Evolutionary conservation across 2,329 filamentous ascomycete species (phyloP), one percentile per base, ranked within the genome.

Genomic region (Trichoderma oligosporum): DNA sequence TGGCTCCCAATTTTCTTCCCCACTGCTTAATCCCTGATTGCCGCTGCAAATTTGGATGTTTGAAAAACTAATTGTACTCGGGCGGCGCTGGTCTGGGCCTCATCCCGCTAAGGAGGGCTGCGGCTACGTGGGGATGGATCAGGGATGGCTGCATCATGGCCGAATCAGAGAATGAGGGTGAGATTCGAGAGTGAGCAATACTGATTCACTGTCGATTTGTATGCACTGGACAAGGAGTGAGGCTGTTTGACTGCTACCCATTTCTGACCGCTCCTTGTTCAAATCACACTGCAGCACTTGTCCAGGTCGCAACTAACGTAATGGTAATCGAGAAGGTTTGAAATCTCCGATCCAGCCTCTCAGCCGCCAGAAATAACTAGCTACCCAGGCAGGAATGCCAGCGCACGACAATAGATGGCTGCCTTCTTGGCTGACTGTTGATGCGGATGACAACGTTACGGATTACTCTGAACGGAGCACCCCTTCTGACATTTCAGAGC

Each of bases 291-390:
- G 48, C 36, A 16, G 25, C 25, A 12, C 36, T 20, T 18, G 36
- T 24, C 27, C 20, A 5, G 20, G 18, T 41, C n/a, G 16, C 38
- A 39, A 39, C 6, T 12, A 22, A 49, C 33, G 18, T 9, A 18
- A 41, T 18, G 18, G 38, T 33, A 35, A 22, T 18, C 44, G 4
- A 49, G 9, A n/a, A n/a, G 25, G 16, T n/a, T 5, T 20, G 41
- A 55, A 55, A 55, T 55, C 29, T 38, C 45, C 53, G 33, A 48
- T 48, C 24, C 44, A 56, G 53, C 53, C 53, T 56, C 53, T 48
- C 35, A 56, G 44, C 44, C 53, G 53, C 53, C 53, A 42, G 31
- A 35, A 46, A 55, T 41, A 25, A 14, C 49, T 39, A 25, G 18
- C 27, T 24, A n/a, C n/a, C n/a, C n/a, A n/a, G n/a, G n/a, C n/a